Evolutionary conservation across 805 yeast species (phyloP).

Genomic region (Yamadazyma akitaensis): DNA sequence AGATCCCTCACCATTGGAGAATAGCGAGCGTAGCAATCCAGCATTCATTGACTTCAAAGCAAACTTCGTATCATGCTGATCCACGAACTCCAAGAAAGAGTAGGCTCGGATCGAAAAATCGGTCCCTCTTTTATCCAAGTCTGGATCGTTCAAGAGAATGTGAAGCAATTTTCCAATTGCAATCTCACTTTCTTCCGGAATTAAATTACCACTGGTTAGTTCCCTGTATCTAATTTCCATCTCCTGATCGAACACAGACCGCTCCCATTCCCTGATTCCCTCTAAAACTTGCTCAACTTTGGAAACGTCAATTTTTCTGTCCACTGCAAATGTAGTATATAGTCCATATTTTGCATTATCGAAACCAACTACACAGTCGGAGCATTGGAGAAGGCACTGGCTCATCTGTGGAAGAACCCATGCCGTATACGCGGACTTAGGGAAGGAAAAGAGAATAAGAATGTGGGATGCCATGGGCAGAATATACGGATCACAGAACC

Average conservation of each 20-base stretch:
- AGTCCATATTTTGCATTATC: conserved; percentile 51
- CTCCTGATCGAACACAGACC: neutral
- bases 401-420: conserved; percentile 42
- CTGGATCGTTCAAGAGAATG: conserved; percentile 3
- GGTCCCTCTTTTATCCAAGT: neutral
- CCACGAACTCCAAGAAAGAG: neutral
- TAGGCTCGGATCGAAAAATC: neutral
- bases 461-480: conserved; percentile 51
- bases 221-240: neutral
- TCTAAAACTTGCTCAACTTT: conserved; percentile 30
- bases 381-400: conserved; percentile 45
- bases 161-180: neutral
- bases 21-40: neutral
- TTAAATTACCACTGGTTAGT: neutral
- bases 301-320: conserved; percentile 40
- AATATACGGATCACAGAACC: conserved; percentile 54
- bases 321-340: conserved; percentile 48
- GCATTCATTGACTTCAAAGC: neutral
- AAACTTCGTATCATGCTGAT: neutral
- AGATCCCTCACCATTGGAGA: neutral
- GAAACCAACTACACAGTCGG: conserved; percentile 51
- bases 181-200: neutral
- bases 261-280: conserved; percentile 36
- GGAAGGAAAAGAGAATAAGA: conserved; percentile 60
- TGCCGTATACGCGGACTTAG: conserved; percentile 41